Evolutionary conservation across 1,284 basidiomycete species (phyloP), one percentile per base, ranked within the genome.

Genomic region (Violaceomyces palustris): DNA sequence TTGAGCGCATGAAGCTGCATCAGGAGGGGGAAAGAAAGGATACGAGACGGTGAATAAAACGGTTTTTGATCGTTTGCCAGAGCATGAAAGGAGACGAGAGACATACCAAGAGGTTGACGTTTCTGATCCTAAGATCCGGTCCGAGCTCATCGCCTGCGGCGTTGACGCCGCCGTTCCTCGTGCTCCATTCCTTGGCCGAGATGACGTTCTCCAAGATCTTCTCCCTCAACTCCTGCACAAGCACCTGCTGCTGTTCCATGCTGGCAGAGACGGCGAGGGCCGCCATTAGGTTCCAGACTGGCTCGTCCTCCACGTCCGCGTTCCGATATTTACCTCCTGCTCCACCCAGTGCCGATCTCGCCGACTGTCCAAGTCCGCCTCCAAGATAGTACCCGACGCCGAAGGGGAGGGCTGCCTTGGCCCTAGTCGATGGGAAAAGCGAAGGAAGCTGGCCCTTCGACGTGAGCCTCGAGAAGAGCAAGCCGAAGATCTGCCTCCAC

Each of bases 231-330:
- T 84, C 81, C 29, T 83, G 82, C 17, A 99, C 91, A 30, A 98
- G 80, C 39, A 83, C 77, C 56, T 88, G 85, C 72, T 82, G 81
- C 70, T 97, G 89, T 68, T 88, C 85, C 63, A 90, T 85, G 39
- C 83, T 79, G 10, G 88, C 85, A 57, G 89, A 88, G 37, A 94
- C 79, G 3, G 92, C 91, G 37, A 98, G 77, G 3, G 87, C 83
- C 9, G 88, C 88, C 40, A 92, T 81, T 77, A 93, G 87, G 73
- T 88, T 85, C 89, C 88, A 94, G 15, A 88, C 86, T 15, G 84
- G 88, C 76, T 87, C 88, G 75, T 97, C 93, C 46, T 86, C 81
- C 35, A 82, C 79, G 74, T 92, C 88, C 19, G 80, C 50, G 63
- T 75, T 48, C 67, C 70, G 27, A 32, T 53, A 42, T 50, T 26